phyloP scores from a whole-genome alignment of 2,329 filamentous ascomycete genomes.

The Hypoxylon sp. region DNA sequence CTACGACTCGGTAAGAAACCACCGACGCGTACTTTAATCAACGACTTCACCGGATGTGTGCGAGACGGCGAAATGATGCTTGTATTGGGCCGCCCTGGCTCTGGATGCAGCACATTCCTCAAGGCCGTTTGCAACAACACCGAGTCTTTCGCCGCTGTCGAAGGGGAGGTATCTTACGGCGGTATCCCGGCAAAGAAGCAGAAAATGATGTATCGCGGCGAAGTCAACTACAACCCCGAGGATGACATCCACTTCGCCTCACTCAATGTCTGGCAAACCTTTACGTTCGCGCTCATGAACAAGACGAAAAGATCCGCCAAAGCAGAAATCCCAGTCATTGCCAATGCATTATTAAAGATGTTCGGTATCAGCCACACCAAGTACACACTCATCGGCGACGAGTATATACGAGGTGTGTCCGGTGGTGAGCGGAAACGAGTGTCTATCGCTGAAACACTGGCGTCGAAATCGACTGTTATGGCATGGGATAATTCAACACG shows the following conservation, averaged over 20 bases:
- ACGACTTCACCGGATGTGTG: conserved; percentile 78
- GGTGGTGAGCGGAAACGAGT: conserved; percentile 87
- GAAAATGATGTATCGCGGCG: conserved; percentile 77
- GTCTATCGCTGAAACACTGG: conserved; percentile 82
- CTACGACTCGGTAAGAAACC: conserved; percentile 47
- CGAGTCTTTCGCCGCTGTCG: conserved; percentile 74
- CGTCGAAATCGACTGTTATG: conserved; percentile 79
- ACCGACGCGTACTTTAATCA: conserved; percentile 64
- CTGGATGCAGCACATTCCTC: conserved; percentile 83
- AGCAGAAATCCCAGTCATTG: conserved; percentile 76
- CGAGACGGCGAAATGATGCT: conserved; percentile 80
- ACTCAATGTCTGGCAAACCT: conserved; percentile 83
- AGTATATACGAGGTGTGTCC: conserved; percentile 78
- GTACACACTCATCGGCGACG: conserved; percentile 82
- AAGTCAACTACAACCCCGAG: conserved; percentile 84
- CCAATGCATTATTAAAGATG: conserved; percentile 80
- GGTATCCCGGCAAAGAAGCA: conserved; percentile 79
- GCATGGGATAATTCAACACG: conserved; percentile 87
- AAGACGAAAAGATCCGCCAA: conserved; percentile 79
- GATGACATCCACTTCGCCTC: conserved; percentile 82
- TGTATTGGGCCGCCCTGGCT: conserved; percentile 77
- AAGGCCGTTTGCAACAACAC: conserved; percentile 82
- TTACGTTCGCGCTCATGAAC: conserved; percentile 81
- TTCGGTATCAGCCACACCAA: conserved; percentile 84
- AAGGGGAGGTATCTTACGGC: conserved; percentile 80